Percentiles rank a stretch among this genome's conserved stretches.
These are phyloP conservation scores for Epichloe baconii DNA, from an alignment of 2,329 filamentous ascomycete species.

Conservation along the genomic window DNA sequence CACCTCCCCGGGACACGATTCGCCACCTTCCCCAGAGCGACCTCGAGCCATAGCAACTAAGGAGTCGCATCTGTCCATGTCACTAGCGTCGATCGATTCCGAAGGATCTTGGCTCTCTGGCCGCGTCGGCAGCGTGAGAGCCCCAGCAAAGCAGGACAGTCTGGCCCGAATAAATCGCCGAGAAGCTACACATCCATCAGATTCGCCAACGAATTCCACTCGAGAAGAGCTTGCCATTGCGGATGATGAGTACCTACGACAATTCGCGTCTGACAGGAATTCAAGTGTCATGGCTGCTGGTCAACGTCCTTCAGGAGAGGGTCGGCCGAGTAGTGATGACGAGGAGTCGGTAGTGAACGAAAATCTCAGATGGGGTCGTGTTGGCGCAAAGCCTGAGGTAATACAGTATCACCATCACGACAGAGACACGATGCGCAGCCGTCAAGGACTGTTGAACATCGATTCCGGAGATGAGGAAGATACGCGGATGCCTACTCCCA, in stretches of 20 bases:
- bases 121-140: conserved; percentile 38
- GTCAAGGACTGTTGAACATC: conserved; percentile 36
- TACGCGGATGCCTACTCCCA: conserved; percentile 13
- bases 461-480: conserved; percentile 22
- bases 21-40: conserved; percentile 31
- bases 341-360: conserved; percentile 31
- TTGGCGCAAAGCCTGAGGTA: conserved; percentile 36
- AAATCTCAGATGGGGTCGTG: conserved; percentile 39
- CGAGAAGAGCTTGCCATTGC: conserved; percentile 50
- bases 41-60: conserved; percentile 30
- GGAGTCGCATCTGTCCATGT: conserved; percentile 62
- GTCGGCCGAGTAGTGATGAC: conserved; percentile 46
- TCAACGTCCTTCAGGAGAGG: conserved; percentile 33
- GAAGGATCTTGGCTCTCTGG: conserved; percentile 94
- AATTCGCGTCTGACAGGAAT: conserved; percentile 19
- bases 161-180: conserved; percentile 19
- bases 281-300: conserved; percentile 16
- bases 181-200: conserved; percentile 22
- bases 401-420: conserved; percentile 41
- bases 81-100: conserved; percentile 85
- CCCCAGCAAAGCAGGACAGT: conserved; percentile 32
- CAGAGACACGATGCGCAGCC: conserved; percentile 35
- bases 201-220: conserved; percentile 26
- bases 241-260: conserved; percentile 65
- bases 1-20: conserved; percentile 26